A percentile compares a stretch with the other conserved stretches of the same genome.
These are phyloP conservation scores for Mycotypha africana DNA, from an alignment of 371 early-diverging fungal genomes.

Conservation along the genomic window DNA sequence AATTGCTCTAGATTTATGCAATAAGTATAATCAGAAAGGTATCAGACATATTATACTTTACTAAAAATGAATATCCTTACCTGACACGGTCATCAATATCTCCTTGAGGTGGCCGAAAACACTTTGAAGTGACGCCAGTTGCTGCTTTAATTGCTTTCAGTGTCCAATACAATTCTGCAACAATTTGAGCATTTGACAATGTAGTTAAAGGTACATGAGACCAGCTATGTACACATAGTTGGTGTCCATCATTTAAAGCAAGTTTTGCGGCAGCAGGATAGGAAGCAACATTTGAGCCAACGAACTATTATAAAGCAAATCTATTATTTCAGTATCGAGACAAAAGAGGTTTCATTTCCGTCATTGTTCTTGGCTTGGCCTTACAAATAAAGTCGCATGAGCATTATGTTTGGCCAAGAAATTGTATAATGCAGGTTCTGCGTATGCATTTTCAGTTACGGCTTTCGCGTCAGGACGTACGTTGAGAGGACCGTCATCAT, in stretches of 20 bases:
- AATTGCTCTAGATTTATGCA: constrained; percentile 42
- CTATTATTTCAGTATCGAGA: no score
- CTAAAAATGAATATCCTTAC: no score
- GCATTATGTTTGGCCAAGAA: constrained; percentile 20
- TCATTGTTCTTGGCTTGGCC: no score
- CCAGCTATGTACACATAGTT: constrained; percentile 48
- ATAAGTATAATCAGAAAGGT: no score
- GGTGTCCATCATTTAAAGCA: constrained; percentile 27
- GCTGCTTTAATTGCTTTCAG: constrained; percentile 47
- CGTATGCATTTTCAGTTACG: constrained; percentile 16
- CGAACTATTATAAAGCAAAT: constrained; percentile 5
- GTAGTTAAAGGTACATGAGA: constrained; percentile 55
- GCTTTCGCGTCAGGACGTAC: constrained; percentile 1
- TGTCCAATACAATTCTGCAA: constrained; percentile 55
- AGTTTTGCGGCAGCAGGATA: constrained; percentile 28
- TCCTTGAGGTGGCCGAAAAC: constrained; percentile 53
- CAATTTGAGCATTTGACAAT: constrained; percentile 44
- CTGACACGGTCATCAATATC: constrained; percentile 54
- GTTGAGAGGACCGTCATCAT: constrained; percentile 33
- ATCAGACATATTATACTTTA: no score
- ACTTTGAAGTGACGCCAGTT: constrained; percentile 49
- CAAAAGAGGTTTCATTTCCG: no score
- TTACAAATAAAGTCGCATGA: constrained; percentile 25
- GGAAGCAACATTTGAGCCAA: constrained; percentile 25
- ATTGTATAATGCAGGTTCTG: constrained; percentile 38